A percentile compares a stretch with the other conserved stretches of the same genome.
These are phyloP conservation scores for Lodderomyces margitis DNA, from an alignment of 1,139 yeast species.

Conservation along the genomic window DNA sequence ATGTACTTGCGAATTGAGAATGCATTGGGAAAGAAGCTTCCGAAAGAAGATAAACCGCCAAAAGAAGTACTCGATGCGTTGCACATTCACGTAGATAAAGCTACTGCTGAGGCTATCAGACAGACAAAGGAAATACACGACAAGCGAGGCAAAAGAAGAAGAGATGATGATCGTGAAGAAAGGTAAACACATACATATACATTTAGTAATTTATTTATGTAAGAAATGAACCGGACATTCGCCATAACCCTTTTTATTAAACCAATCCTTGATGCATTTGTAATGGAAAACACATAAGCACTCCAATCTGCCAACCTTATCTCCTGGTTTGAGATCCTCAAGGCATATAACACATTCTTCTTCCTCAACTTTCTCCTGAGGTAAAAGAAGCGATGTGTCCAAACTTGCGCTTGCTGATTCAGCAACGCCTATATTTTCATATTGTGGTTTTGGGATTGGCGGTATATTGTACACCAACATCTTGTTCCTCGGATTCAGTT, in stretches of 20 bases:
- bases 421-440: slow-evolving; percentile 35
- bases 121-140: slow-evolving; percentile 76
- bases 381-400: not conserved
- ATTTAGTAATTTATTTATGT: slow-evolving; percentile 23
- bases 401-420: slow-evolving; percentile 1
- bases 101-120: slow-evolving; percentile 85
- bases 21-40: slow-evolving; percentile 75
- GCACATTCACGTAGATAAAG: slow-evolving; percentile 87
- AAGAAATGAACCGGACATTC: slow-evolving; percentile 79
- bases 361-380: slow-evolving; percentile 17
- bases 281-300: slow-evolving; percentile 94
- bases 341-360: slow-evolving; percentile 90
- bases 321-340: slow-evolving; percentile 83
- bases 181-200: slow-evolving; percentile 18
- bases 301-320: slow-evolving; percentile 86
- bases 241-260: slow-evolving; percentile 77
- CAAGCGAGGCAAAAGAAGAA: slow-evolving; percentile 31
- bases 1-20: slow-evolving; percentile 84
- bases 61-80: slow-evolving; percentile 75
- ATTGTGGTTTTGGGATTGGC: slow-evolving; percentile 50
- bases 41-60: slow-evolving; percentile 75
- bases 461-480: slow-evolving; percentile 81
- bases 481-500: slow-evolving; percentile 54
- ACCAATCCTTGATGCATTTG: slow-evolving; percentile 88
- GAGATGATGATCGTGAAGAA: slow-evolving; percentile 51